Base-by-base conservation (phyloP, 2,329 filamentous ascomycete genomes). In the Orbilia oligospora region DNA sequence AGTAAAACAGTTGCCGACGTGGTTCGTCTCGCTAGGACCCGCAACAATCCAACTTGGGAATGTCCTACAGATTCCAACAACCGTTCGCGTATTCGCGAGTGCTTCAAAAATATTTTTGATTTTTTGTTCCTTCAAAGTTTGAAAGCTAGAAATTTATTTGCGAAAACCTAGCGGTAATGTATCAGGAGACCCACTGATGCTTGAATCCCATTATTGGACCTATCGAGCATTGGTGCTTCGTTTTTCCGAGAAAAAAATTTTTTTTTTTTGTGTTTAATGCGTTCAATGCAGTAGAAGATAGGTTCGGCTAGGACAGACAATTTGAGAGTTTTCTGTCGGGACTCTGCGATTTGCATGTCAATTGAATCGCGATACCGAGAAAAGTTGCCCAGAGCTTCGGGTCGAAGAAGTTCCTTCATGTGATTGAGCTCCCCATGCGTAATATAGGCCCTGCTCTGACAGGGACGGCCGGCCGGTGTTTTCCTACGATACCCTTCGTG, bases 1-100 rank as follows among this genome's bases (percentile, higher is more conserved):
- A 53, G 61, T 77, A 71, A 71, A 77, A 77, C 73, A 77, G 38
- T 20, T 77, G 67, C 66, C 73, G 73, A 77, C 73, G 73, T 77
- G 73, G 67, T 67, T 67, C 73, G 73, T 77, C 73, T 71, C 73
- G 73, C 73, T 77, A 77, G 73, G 73, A 55, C 73, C 73, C 73
- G 73, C 67, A 71, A 63, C 73, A 71, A 24, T 27, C 56, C 69
- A 61, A 61, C 56, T 61, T 44, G 9, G 36, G 56, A n/a, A 41
- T 61, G 56, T 44, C 56, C 56, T 61, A 12, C 33, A 41, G 18
- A 27, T 27, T 44, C 10, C 56, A 24, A 61, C 33, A 46, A 61
- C 12, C 56, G 27, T 24, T 38, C 44, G 33, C 36, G 10, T 38
- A 30, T 30, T 30, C 27, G 55, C 18, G 55, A 44, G 41, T 61